Percentiles rank a stretch among this genome's conserved stretches.
phyloP scores from a whole-genome alignment of 805 yeast genomes.

The Saturnispora serradocipensis region DNA sequence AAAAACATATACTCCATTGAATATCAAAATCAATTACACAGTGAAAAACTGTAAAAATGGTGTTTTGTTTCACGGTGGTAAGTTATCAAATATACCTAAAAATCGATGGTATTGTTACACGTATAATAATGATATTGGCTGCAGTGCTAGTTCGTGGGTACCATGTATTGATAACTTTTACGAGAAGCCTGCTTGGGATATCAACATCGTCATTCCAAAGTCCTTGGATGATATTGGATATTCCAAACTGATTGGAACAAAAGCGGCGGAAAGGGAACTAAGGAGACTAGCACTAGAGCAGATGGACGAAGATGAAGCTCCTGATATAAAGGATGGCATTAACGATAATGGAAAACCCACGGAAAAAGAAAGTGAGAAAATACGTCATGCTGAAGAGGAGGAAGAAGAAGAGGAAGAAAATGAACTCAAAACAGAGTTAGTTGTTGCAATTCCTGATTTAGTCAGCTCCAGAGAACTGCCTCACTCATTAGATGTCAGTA shows the following conservation, averaged over 20 bases:
- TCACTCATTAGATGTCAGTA: conserved; percentile 65
- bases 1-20: conserved; percentile 61
- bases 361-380: conserved; percentile 18
- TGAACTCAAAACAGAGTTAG: conserved; percentile 39
- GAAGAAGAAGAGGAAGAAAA: conserved; percentile 37
- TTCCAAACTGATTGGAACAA: conserved; percentile 34
- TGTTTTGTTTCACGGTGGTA: conserved; percentile 60
- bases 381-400: conserved; percentile 18
- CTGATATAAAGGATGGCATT: conserved; percentile 10
- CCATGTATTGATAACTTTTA: conserved; percentile 88
- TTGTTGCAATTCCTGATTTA: conserved; percentile 64
- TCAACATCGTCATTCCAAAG: conserved; percentile 78
- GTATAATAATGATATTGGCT: conserved; percentile 63
- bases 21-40: conserved; percentile 57
- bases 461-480: conserved; percentile 59
- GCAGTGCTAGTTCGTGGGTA: conserved; percentile 92
- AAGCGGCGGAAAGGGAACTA: conserved; percentile 26
- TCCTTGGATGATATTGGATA: conserved; percentile 63
- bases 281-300: conserved; percentile 21
- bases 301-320: conserved; percentile 30
- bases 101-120: conserved; percentile 81
- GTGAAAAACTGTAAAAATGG: conserved; percentile 65
- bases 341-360: conserved; percentile 29
- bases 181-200: conserved; percentile 87
- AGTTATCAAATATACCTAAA: conserved; percentile 35